A percentile compares a stretch with the other conserved stretches of the same genome.
Evolutionary conservation across 805 yeast species (phyloP).

Genomic region (Ascoidea rubescens): DNA sequence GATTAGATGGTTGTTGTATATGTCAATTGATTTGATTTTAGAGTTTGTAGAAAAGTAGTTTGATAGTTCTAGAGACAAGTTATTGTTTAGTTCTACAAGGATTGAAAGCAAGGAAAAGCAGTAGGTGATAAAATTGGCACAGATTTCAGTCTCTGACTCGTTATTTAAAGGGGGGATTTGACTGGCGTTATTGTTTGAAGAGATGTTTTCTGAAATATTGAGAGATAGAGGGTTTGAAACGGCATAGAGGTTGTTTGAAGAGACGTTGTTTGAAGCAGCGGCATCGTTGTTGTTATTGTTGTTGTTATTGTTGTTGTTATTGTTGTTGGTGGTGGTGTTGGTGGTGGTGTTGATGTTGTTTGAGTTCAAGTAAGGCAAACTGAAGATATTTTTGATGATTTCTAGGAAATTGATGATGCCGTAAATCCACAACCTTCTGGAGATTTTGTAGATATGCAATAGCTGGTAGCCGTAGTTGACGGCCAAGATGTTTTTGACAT

Average conservation of each 20-base stretch:
- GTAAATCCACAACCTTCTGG: constrained; percentile 74
- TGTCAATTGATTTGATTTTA: background rate
- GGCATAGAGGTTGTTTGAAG: constrained; percentile 13
- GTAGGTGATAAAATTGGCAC: constrained; percentile 8
- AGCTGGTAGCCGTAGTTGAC: constrained; percentile 49
- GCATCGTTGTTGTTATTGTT: constrained; percentile 13
- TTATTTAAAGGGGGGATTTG: constrained; percentile 55
- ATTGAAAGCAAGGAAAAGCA: constrained; percentile 9
- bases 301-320: constrained; percentile 2
- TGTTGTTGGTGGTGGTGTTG: background rate
- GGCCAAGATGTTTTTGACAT: constrained; percentile 12
- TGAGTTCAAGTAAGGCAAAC: background rate
- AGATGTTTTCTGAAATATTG: constrained; percentile 11
- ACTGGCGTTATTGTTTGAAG: constrained; percentile 35
- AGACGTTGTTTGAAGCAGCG: background rate
- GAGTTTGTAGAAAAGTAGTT: background rate
- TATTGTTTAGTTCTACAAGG: constrained; percentile 41
- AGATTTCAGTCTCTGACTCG: constrained; percentile 22
- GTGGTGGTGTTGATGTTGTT: background rate
- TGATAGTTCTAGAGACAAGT: constrained; percentile 33
- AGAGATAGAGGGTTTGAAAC: constrained; percentile 20
- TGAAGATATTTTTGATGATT: constrained; percentile 10
- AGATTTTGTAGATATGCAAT: constrained; percentile 64
- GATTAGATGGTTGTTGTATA: constrained; percentile 37
- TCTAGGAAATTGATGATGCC: constrained; percentile 59